phyloP scores from a whole-genome alignment of 306 rosid species.

The Macrotyloma uniflorum region DNA sequence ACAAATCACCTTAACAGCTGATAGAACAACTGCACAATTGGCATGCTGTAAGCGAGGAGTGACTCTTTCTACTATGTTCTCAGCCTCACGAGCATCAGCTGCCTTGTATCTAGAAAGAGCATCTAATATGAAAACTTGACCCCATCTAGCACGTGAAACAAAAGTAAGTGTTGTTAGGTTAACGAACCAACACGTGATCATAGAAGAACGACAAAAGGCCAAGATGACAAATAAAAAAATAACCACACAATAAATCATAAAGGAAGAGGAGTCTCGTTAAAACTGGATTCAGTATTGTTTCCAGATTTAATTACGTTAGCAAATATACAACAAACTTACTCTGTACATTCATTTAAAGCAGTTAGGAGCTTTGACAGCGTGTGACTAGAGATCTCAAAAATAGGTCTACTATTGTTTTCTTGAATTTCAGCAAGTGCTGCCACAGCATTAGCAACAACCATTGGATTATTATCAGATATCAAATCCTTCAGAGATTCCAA shows the following conservation, averaged over 20 bases:
- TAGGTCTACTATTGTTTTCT: conserved; percentile 71
- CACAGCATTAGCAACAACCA: conserved; percentile 96
- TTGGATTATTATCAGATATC: conserved; percentile 92
- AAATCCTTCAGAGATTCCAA: conserved; percentile 86
- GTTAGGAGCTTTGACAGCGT: conserved; percentile 87
- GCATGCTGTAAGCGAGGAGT: conserved; percentile 95
- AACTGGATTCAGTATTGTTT: background rate
- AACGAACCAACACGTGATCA: conserved; percentile 23
- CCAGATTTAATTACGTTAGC: conserved; percentile 13
- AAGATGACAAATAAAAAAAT: conserved; percentile 3
- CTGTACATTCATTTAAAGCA: conserved; percentile 90
- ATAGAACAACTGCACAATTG: conserved; percentile 92
- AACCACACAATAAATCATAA: background rate
- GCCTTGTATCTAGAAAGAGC: conserved; percentile 94
- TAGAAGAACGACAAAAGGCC: background rate
- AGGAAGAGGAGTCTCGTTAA: background rate
- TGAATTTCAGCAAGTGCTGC: conserved; percentile 92
- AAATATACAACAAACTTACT: conserved; percentile 56
- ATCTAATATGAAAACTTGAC: conserved; percentile 91
- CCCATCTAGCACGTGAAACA: conserved; percentile 62
- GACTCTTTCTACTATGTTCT: conserved; percentile 91
- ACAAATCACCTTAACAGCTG: conserved; percentile 88
- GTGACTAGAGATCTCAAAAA: conserved; percentile 80
- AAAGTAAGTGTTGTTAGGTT: conserved; percentile 37
- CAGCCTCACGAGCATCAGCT: conserved; percentile 91